Evolutionary conservation across 2,329 filamentous ascomycete species (phyloP).

Genomic region (Fusarium sororula): DNA sequence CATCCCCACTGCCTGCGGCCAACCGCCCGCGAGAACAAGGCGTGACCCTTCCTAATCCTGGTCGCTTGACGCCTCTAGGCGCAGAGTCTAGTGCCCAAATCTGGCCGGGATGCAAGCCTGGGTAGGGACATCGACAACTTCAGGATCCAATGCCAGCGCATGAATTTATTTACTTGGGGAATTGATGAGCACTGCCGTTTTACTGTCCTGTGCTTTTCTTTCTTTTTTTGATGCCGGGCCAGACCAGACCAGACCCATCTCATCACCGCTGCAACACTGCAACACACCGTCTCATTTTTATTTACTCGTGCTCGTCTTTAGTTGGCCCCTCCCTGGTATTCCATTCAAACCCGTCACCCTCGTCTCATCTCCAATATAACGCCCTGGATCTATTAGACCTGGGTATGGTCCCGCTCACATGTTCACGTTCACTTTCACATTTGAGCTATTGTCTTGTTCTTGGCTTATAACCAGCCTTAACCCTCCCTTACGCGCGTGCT

Average conservation of each 20-base stretch:
- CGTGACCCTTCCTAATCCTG: constrained; percentile 25
- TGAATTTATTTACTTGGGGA: constrained; percentile 23
- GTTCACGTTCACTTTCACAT: background rate
- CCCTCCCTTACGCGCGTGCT: constrained; percentile 15
- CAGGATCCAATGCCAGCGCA: constrained; percentile 36
- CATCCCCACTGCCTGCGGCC: constrained; percentile 29
- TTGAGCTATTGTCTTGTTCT: constrained; percentile 4
- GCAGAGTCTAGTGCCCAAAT: constrained; percentile 4
- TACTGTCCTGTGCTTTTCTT: constrained; percentile 33
- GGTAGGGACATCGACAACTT: background rate
- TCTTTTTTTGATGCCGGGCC: constrained; percentile 1
- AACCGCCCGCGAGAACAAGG: constrained; percentile 34
- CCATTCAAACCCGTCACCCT: background rate
- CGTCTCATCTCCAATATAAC: constrained; percentile 22
- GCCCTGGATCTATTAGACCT: constrained; percentile 13
- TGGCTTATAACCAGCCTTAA: constrained; percentile 26
- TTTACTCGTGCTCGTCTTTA: constrained; percentile 21
- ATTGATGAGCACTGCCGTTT: constrained; percentile 31
- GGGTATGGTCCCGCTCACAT: constrained; percentile 22
- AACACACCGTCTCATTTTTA: constrained; percentile 37
- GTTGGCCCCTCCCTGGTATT: constrained; percentile 19
- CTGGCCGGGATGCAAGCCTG: background rate
- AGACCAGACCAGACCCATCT: constrained; percentile 4
- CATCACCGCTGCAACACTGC: constrained; percentile 36
- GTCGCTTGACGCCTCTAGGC: constrained; percentile 11